phyloP scores from a whole-genome alignment of 345 rosid genomes.

The Sisymbrium irio region DNA sequence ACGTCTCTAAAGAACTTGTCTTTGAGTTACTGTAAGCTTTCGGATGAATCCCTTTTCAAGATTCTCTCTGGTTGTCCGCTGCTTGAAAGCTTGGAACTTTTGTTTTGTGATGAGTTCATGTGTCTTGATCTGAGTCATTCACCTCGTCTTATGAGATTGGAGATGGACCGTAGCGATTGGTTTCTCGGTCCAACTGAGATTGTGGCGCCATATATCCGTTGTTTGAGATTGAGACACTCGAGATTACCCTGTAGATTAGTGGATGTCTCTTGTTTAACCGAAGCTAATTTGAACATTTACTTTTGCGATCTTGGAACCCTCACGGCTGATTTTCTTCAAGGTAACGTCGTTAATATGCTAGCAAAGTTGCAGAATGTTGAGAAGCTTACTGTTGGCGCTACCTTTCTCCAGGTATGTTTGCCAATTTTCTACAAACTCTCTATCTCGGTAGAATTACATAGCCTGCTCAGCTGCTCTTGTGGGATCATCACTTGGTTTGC shows the following conservation, averaged over 20 bases:
- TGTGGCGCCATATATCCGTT: constrained; percentile 25
- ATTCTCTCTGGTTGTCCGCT: constrained; percentile 21
- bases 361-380: constrained; percentile 13
- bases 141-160: not conserved
- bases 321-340: constrained; percentile 17
- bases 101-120: constrained; percentile 16
- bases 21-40: constrained; percentile 26
- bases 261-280: constrained; percentile 21
- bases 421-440: not conserved
- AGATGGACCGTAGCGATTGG: constrained; percentile 33
- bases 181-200: constrained; percentile 21
- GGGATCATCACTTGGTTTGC: not conserved
- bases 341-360: constrained; percentile 25
- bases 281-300: constrained; percentile 30
- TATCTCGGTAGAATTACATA: not conserved
- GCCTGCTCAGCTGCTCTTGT: not conserved
- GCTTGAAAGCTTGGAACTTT: constrained; percentile 26
- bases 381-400: constrained; percentile 31
- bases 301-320: constrained; percentile 20
- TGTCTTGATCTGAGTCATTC: constrained; percentile 30
- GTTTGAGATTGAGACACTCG: constrained; percentile 26
- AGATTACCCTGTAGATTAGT: constrained; percentile 8
- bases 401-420: constrained; percentile 34
- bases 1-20: constrained; percentile 18
- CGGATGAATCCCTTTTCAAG: constrained; percentile 16